Percentiles rank a stretch among this genome's conserved stretches.
These are phyloP conservation scores for Trypanosoma scelopori DNA, from an alignment of 208 protist species.

Conservation along the genomic window DNA sequence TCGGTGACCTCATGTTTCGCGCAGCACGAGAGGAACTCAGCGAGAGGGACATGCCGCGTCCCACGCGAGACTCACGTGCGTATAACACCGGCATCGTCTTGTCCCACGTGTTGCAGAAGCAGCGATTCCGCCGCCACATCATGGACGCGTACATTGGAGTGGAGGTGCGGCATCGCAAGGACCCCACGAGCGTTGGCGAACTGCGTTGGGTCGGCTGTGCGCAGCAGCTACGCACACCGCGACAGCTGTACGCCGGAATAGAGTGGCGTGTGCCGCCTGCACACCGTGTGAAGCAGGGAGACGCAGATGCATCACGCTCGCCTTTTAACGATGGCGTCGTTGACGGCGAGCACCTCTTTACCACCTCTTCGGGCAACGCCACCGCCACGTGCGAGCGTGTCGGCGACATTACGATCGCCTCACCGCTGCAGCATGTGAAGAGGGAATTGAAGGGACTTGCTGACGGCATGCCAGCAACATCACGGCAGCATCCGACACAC, in stretches of 20 bases:
- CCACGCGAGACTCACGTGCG: conserved; percentile 18
- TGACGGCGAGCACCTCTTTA: conserved; percentile 70
- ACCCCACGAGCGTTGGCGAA: conserved; percentile 17
- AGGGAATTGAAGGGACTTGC: not conserved
- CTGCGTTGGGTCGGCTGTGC: conserved; percentile 62
- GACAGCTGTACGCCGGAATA: conserved; percentile 59
- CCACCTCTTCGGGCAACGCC: conserved; percentile 18
- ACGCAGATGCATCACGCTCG: not conserved
- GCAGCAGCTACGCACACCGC: conserved; percentile 43
- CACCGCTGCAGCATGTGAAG: conserved; percentile 14
- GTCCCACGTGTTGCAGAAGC: conserved; percentile 24
- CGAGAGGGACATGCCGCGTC: conserved; percentile 30
- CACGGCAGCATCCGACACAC: conserved; percentile 4
- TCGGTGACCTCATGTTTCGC: conserved; percentile 27
- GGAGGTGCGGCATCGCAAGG: conserved; percentile 24
- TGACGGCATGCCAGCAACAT: conserved; percentile 18
- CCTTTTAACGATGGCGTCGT: conserved; percentile 40
- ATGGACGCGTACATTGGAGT: conserved; percentile 40
- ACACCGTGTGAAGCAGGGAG: conserved; percentile 15
- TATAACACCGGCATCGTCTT: conserved; percentile 29
- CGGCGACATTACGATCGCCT: conserved; percentile 29
- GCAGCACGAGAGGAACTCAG: conserved; percentile 37
- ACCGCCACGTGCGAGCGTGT: conserved; percentile 62
- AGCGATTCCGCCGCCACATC: conserved; percentile 32
- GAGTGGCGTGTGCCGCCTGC: conserved; percentile 48